Evolutionary conservation across 2,329 filamentous ascomycete genomes (phyloP), one percentile per base, ranked within the genome.

Genomic region (Periconia sp.): DNA sequence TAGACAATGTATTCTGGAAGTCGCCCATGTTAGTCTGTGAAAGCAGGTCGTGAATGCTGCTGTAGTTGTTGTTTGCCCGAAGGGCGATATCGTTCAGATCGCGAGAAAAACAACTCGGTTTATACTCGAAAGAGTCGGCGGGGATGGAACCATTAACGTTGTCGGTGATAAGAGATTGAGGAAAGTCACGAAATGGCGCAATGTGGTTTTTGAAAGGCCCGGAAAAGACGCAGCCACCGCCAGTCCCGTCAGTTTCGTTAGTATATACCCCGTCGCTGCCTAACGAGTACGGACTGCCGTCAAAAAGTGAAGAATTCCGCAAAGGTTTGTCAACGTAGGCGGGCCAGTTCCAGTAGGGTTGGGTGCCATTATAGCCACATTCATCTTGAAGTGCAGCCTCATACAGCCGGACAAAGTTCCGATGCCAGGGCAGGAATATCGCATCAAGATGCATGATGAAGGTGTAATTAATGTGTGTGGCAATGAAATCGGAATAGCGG

Each of bases 311-410:
- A 1, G 78, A 78, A 40, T 71, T 66, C 50, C 41, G 15, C 3
- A 45, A 37, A 21, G 13, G 21, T 29, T 79, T 73, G 3, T 63
- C 45, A 4, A 70, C 62, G 54, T 71, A 74, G 16, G 72, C 70
- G 9, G 68, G 73, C 77, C 78, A 82, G 59, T 82, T 75, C 71
- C 76, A 78, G 65, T 80, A 81, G 1, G 72, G 73, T 31, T 69
- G 65, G 35, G 65, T 61, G 36, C 69, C 71, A 3, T 54, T 62
- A 52, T 72, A 76, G 31, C 69, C 71, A 40, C 73, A 76, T 37
- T 75, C 72, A 3, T 69, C 59, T 13, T 56, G 67, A 1, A 76
- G 62, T 0, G 71, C 70, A 30, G 68, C 54, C 46, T 76, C 72
- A 48, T 71, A 74, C 4, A 63, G 50, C 57, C 73, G 66, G 3